A percentile compares a stretch with the other conserved stretches of the same genome.
Conservation (phyloP, 768 basidiomycete genomes). For the Mycena amicta region DNA sequence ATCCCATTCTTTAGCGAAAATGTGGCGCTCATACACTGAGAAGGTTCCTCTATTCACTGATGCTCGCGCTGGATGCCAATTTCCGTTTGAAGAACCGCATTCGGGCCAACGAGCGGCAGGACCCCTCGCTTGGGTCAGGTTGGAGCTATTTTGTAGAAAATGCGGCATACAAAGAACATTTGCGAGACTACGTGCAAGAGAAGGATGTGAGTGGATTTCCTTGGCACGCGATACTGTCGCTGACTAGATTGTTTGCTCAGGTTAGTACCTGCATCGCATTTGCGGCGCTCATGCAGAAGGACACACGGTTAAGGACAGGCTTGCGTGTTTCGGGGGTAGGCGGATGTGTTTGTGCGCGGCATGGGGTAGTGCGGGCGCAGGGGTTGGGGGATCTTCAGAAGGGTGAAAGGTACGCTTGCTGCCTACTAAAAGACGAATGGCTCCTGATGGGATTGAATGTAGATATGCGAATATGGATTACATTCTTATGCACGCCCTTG, state of each 20-base stretch:
- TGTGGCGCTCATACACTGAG: not conserved
- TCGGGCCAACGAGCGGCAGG: not conserved
- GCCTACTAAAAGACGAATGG: not conserved
- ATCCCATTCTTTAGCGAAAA: not conserved
- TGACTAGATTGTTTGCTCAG: slow-evolving; percentile 6
- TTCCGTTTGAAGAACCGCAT: not conserved
- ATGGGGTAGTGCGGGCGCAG: not conserved
- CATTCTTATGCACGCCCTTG: not conserved
- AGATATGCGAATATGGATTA: not conserved
- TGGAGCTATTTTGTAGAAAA: slow-evolving; percentile 8
- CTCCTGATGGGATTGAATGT: not conserved
- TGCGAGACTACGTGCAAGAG: slow-evolving; percentile 7
- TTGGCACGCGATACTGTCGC: slow-evolving; percentile 21
- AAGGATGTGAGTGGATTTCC: slow-evolving; percentile 7
- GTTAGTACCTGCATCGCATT: not conserved
- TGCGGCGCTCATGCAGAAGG: not conserved
- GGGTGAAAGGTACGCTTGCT: not conserved
- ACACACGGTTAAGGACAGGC: not conserved
- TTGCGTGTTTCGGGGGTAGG: not conserved
- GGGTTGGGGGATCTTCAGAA: not conserved
- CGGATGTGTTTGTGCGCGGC: not conserved
- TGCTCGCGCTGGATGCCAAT: not conserved
- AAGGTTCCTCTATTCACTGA: slow-evolving; percentile 7
- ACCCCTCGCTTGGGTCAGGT: not conserved
- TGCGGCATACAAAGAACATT: slow-evolving; percentile 9